These are phyloP conservation scores for Malania oleifera DNA, from an alignment of 164 flowering plant species.

Conservation along the genomic window DNA sequence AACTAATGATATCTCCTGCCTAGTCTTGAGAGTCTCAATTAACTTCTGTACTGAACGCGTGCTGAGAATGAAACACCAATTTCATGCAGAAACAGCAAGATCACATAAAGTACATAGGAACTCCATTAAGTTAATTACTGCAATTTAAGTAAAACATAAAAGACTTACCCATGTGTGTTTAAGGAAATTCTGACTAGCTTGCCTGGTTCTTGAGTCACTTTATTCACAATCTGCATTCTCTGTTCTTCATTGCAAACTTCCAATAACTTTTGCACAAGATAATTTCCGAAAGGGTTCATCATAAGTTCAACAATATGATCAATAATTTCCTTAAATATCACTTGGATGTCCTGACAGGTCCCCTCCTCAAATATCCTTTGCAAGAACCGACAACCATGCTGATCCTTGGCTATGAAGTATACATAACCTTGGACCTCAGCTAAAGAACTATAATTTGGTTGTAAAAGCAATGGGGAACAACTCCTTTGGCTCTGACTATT, in stretches of 20 bases:
- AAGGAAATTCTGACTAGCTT: constrained; percentile 61
- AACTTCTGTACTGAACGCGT: constrained; percentile 86
- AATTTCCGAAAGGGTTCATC: constrained; percentile 86
- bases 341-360: constrained; percentile 35
- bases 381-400: constrained; percentile 68
- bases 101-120: neutral
- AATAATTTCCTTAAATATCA: constrained; percentile 60
- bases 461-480: constrained; percentile 16
- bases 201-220: constrained; percentile 42
- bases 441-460: constrained; percentile 31
- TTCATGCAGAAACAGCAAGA: neutral
- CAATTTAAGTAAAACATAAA: neutral
- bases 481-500: constrained; percentile 13
- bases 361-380: constrained; percentile 67
- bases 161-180: constrained; percentile 72
- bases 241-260: constrained; percentile 76
- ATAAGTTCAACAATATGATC: constrained; percentile 65
- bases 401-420: constrained; percentile 66
- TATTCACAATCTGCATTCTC: constrained; percentile 44
- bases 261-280: constrained; percentile 79
- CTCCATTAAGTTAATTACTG: neutral
- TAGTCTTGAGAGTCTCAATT: constrained; percentile 58
- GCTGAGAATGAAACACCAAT: constrained; percentile 22
- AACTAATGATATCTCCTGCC: constrained; percentile 48
- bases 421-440: constrained; percentile 41